Conservation (phyloP, 306 rosid species). For the Castanea crenata region DNA sequence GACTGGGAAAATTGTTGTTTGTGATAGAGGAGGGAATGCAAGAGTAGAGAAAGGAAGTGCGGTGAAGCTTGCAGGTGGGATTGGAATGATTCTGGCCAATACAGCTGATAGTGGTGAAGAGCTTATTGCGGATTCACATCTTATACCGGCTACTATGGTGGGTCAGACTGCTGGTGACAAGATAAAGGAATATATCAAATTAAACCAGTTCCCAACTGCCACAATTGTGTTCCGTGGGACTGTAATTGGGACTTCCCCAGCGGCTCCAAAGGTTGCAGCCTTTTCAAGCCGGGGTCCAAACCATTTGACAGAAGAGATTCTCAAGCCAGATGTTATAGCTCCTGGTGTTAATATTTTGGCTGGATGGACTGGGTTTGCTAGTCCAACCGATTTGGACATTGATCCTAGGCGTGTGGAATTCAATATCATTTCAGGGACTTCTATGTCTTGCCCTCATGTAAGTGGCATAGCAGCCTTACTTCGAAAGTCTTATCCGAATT, state of each 20-base stretch:
- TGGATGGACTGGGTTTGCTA: conserved; percentile 73
- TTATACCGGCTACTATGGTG: conserved; percentile 77
- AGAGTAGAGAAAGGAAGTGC: conserved; percentile 77
- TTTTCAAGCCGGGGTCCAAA: conserved; percentile 94
- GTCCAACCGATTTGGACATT: conserved; percentile 71
- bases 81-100: conserved; percentile 69
- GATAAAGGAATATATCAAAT: conserved; percentile 50
- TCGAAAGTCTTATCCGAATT: conserved; percentile 62
- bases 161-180: conserved; percentile 65
- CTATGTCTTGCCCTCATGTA: conserved; percentile 92
- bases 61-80: conserved; percentile 73
- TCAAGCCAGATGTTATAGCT: conserved; percentile 88
- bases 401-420: conserved; percentile 88
- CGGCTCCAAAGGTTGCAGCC: conserved; percentile 79
- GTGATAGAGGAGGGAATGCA: conserved; percentile 86
- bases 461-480: conserved; percentile 87
- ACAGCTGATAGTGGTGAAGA: conserved; percentile 62
- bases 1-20: conserved; percentile 74
- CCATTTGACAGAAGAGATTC: conserved; percentile 62
- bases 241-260: conserved; percentile 62
- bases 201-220: conserved; percentile 45
- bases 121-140: conserved; percentile 83
- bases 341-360: conserved; percentile 94
- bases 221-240: conserved; percentile 68
- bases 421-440: conserved; percentile 91